phyloP scores from a whole-genome alignment of 164 flowering plant genomes.

The Berberis vulgaris region DNA sequence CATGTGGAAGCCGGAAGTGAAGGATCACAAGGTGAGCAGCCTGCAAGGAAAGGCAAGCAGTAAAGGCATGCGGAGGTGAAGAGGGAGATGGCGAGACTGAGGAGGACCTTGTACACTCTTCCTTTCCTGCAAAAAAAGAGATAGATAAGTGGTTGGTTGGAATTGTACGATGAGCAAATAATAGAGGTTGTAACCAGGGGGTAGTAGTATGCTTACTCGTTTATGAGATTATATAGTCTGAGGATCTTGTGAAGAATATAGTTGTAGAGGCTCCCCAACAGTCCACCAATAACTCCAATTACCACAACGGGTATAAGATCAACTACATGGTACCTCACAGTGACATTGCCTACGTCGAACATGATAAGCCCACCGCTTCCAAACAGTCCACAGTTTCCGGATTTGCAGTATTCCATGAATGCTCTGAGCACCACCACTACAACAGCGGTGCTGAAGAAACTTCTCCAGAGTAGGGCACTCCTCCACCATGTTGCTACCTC shows the following conservation, averaged over 20 bases:
- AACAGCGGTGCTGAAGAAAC: conserved; percentile 94
- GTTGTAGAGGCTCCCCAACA: conserved; percentile 84
- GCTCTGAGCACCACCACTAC: conserved; percentile 85
- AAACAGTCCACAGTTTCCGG: conserved; percentile 80
- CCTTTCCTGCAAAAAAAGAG: conserved; percentile 55
- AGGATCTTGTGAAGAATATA: conserved; percentile 75
- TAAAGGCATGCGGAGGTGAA: conserved; percentile 75
- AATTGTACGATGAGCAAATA: too few species aligned
- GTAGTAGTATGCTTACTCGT: conserved; percentile 48
- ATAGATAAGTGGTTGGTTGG: background rate
- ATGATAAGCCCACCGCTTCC: conserved; percentile 87
- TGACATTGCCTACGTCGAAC: conserved; percentile 77
- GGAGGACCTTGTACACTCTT: conserved; percentile 51
- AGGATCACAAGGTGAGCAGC: conserved; percentile 61
- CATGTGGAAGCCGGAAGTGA: conserved; percentile 33
- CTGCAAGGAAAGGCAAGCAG: conserved; percentile 68
- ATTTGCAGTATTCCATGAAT: conserved; percentile 63
- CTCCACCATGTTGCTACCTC: conserved; percentile 98
- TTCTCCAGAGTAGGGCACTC: conserved; percentile 92
- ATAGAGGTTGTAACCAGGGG: background rate
- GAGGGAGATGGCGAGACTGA: conserved; percentile 48
- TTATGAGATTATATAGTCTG: conserved; percentile 71
- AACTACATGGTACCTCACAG: conserved; percentile 42
- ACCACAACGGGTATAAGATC: conserved; percentile 58
- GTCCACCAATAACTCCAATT: conserved; percentile 80